Conservation (phyloP, 2,329 filamentous ascomycete species). For the Lachnellula hyalina region DNA sequence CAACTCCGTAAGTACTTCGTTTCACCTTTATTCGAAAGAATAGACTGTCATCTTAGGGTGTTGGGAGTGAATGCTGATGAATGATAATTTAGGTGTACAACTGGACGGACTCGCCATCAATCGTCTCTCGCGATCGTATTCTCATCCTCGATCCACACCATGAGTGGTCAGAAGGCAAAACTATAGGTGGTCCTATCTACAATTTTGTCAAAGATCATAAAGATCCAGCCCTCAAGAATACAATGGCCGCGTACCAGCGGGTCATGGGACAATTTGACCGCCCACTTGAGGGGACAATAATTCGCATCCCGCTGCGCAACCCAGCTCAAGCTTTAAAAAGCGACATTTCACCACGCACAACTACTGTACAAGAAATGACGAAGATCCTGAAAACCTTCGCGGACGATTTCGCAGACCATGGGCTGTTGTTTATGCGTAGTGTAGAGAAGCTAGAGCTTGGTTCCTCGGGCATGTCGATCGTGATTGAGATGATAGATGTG, state of each 20-base stretch:
- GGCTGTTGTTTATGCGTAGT: slow-evolving; percentile 32
- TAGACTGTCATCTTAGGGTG: not conserved
- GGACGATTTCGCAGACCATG: slow-evolving; percentile 26
- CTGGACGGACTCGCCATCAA: slow-evolving; percentile 35
- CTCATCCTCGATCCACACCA: slow-evolving; percentile 33
- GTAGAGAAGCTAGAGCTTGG: slow-evolving; percentile 22
- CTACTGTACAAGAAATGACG: slow-evolving; percentile 23
- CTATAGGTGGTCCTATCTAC: slow-evolving; percentile 14
- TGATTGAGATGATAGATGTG: slow-evolving; percentile 13
- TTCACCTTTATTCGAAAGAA: not conserved
- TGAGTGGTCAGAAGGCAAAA: slow-evolving; percentile 30
- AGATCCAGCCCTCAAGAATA: slow-evolving; percentile 24
- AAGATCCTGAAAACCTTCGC: slow-evolving; percentile 26
- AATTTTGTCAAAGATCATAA: slow-evolving; percentile 27
- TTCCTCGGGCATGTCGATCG: slow-evolving; percentile 7
- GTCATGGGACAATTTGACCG: slow-evolving; percentile 18
- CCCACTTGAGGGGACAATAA: slow-evolving; percentile 29
- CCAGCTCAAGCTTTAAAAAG: slow-evolving; percentile 23
- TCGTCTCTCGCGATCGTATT: slow-evolving; percentile 29
- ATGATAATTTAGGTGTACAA: slow-evolving; percentile 29
- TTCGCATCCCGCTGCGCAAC: slow-evolving; percentile 33
- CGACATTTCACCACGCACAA: slow-evolving; percentile 25
- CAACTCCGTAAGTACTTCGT: slow-evolving; percentile 28
- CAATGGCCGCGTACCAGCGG: slow-evolving; percentile 29
- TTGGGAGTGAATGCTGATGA: not conserved